Evolutionary conservation across 2,329 filamentous ascomycete genomes (phyloP).

Genomic region (Fusarium penzigii): DNA sequence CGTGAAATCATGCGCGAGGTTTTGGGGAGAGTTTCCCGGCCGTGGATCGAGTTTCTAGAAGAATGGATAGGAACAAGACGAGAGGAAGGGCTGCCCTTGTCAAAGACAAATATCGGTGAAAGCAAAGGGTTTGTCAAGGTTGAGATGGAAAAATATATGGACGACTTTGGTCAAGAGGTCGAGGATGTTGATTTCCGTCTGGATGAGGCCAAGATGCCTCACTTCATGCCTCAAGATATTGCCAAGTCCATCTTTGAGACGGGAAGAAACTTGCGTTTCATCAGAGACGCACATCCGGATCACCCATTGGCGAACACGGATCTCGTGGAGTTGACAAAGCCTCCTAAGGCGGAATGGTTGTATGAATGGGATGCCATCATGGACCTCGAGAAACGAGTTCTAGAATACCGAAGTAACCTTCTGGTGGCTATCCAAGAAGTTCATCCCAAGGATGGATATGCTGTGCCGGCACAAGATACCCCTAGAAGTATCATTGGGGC

Average conservation of each 20-base stretch:
- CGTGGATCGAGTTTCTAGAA: slow-evolving; percentile 68
- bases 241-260: slow-evolving; percentile 75
- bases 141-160: slow-evolving; percentile 53
- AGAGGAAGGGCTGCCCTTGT: slow-evolving; percentile 56
- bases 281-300: slow-evolving; percentile 68
- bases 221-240: slow-evolving; percentile 71
- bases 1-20: slow-evolving; percentile 68
- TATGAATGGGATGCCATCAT: slow-evolving; percentile 73
- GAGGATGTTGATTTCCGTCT: slow-evolving; percentile 64
- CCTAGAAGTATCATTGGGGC: neutral
- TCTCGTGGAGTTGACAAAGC: slow-evolving; percentile 45
- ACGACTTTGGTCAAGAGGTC: slow-evolving; percentile 60
- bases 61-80: slow-evolving; percentile 73
- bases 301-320: slow-evolving; percentile 65
- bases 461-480: neutral
- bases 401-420: slow-evolving; percentile 35
- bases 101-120: slow-evolving; percentile 45
- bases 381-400: slow-evolving; percentile 60
- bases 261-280: slow-evolving; percentile 72
- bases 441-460: slow-evolving; percentile 1
- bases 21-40: slow-evolving; percentile 60
- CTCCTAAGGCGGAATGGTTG: slow-evolving; percentile 65
- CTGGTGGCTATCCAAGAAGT: slow-evolving; percentile 23
- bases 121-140: slow-evolving; percentile 63
- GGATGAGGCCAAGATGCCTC: slow-evolving; percentile 65